Evolutionary conservation across 2,329 filamentous ascomycete genomes (phyloP), one percentile per base, ranked within the genome.

Genomic region (Botrytis porri): DNA sequence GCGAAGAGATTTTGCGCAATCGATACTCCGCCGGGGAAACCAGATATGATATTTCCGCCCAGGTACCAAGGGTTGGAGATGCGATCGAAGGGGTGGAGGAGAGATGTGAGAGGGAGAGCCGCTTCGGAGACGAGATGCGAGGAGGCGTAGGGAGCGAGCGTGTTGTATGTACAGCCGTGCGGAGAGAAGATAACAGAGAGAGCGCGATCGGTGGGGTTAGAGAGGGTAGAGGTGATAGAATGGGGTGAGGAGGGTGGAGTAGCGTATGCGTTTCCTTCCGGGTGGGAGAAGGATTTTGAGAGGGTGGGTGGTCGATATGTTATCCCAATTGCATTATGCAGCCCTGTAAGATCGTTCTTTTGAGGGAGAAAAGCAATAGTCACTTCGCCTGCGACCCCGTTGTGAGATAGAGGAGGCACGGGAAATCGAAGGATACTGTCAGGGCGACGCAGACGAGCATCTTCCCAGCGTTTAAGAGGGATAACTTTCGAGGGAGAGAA

Each of bases 281-380:
- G 54, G 25, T 73, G 18, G 9, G 43, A 29, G 51, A 57, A 35
- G 37, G 48, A 32, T 54, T 7, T 61, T 29, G 51, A 22, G 18
- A 41, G 48, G 4, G 76, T 73, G 39, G 75, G 76, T 54, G 90
- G 86, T 29, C 87, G 86, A 79, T 93, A 94, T 1, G 91, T 94
- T 76, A 94, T 91, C 22, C 89, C 91, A 75, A 93, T 86, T 18
- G 90, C 91, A 73, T 88, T 88, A 78, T 92, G 90, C 0, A 92
- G 78, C 4, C 87, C 86, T 12, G 87, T 88, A 6, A 90, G 77
- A 77, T 92, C 89, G 65, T 84, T 81, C 78, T 87, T 89, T 70
- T 90, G 88, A 0, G 87, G 83, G 43, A 93, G 86, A 80, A 89
- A 89, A 1, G 90, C 85, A n/a, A 94, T 84, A 0, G 90, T 93